Base-by-base conservation (phyloP, 176 grass and related monocot genomes). In the Bolboschoenus planiculmis region DNA sequence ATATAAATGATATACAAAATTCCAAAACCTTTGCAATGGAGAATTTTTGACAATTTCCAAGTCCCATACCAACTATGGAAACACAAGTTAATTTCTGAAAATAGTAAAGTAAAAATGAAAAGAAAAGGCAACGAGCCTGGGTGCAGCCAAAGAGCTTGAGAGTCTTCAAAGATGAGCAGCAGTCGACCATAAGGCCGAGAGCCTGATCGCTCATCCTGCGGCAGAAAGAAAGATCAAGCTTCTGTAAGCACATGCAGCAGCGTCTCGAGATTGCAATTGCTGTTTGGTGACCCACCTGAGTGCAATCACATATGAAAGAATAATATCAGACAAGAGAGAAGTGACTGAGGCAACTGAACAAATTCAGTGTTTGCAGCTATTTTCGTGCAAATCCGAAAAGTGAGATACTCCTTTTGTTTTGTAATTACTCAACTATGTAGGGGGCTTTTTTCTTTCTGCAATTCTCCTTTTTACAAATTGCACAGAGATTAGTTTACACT, bases 131-230 rank as follows among this genome's bases (percentile, higher is more conserved):
- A 78, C 4, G 11, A 7, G 94, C 96, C 90, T 99, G 90, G 39
- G 92, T 99, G 87, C 96, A 99, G 48, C 96, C 92, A 91, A 99
- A 99, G 71, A 99, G 79, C 84, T 93, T 99, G 36, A 99, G 84
- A 78, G 89, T 84, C 79, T 81, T 91, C 73, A 99, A 66, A 2
- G 87, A 91, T 42, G 81, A 87, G 56, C 87, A 99, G 51, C 81
- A 87, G 26, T 99, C 90, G 15, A 86, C 92, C 78, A 99, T 91
- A 14, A 99, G 36, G 10, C 96, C 96, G 35, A 99, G 84, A 85
- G 92, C 89, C 84, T 95, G 92, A 72, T 99, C 84, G 47, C 75
- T 93, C 87, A 99, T 84, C 57, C 85, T 59, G 50, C 92, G 96
- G 54, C 92, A 99, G 70, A 99, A 99, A 58, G 96, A 99, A 80